Evolutionary conservation across 345 rosid genomes (phyloP).

Genomic region (Salix arbutifolia): DNA sequence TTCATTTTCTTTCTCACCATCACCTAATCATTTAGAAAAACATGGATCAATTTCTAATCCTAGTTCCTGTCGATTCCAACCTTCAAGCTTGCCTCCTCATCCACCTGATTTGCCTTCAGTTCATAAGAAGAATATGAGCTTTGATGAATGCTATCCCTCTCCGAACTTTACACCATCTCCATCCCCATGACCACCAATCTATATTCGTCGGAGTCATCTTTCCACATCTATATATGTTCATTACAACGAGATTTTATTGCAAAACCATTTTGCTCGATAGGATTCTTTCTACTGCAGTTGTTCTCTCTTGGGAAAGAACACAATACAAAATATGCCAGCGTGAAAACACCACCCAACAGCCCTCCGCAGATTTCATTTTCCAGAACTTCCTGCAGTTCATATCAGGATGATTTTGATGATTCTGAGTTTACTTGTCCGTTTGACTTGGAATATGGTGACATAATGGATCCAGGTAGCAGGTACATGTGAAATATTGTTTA

Average conservation of each 20-base stretch:
- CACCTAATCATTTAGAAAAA: slow-evolving; percentile 72
- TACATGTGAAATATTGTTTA: slow-evolving; percentile 18
- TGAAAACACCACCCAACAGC: slow-evolving; percentile 46
- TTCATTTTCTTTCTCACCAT: slow-evolving; percentile 68
- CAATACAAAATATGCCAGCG: slow-evolving; percentile 36
- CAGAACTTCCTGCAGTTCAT: slow-evolving; percentile 72
- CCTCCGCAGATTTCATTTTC: slow-evolving; percentile 60
- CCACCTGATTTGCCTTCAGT: slow-evolving; percentile 47
- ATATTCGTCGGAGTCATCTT: slow-evolving; percentile 38
- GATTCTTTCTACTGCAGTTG: slow-evolving; percentile 32
- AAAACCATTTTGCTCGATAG: slow-evolving; percentile 1
- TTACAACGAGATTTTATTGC: neutral
- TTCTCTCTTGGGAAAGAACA: slow-evolving; percentile 55
- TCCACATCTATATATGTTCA: slow-evolving; percentile 21
- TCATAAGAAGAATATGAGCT: slow-evolving; percentile 44
- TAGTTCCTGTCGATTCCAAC: slow-evolving; percentile 36
- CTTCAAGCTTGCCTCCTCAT: slow-evolving; percentile 48
- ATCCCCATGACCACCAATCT: slow-evolving; percentile 67
- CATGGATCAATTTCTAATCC: slow-evolving; percentile 51
- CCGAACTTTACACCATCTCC: slow-evolving; percentile 62
- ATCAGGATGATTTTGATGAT: slow-evolving; percentile 75
- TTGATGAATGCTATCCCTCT: slow-evolving; percentile 55
- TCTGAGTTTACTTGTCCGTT: slow-evolving; percentile 70
- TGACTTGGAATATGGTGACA: slow-evolving; percentile 69
- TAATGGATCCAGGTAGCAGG: slow-evolving; percentile 63